Evolutionary conservation across 805 yeast genomes (phyloP).

Genomic region (Kodamaea nitidulidarum): DNA sequence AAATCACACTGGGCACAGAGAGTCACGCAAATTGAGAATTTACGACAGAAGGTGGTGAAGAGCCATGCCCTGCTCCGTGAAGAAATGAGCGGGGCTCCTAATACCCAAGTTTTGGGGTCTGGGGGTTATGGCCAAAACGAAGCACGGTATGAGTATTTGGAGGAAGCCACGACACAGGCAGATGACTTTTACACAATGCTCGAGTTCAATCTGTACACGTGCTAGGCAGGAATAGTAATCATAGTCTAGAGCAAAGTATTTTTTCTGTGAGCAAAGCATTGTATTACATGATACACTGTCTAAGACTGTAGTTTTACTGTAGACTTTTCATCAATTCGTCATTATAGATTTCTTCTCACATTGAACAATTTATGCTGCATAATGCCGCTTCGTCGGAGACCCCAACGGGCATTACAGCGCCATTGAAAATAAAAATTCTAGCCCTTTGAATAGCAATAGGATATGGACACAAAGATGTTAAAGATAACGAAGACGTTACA

Average conservation of each 20-base stretch:
- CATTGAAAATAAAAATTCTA: slow-evolving; percentile 8
- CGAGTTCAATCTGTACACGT: slow-evolving; percentile 30
- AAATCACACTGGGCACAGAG: slow-evolving; percentile 67
- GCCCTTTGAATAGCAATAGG: neutral
- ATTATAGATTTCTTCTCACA: too few species aligned
- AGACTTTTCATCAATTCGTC: too few species aligned
- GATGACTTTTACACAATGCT: slow-evolving; percentile 20
- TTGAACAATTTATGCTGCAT: too few species aligned
- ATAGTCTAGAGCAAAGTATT: too few species aligned
- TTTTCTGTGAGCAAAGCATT: too few species aligned
- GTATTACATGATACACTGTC: too few species aligned
- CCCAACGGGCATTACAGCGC: too few species aligned
- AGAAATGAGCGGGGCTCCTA: slow-evolving; percentile 14
- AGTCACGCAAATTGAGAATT: slow-evolving; percentile 46
- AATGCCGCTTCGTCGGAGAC: too few species aligned
- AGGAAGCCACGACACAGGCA: neutral
- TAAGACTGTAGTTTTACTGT: too few species aligned
- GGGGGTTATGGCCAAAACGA: neutral
- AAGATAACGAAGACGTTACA: slow-evolving; percentile 39
- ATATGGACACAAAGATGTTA: neutral
- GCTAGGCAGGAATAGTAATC: slow-evolving; percentile 4
- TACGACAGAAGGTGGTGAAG: slow-evolving; percentile 26
- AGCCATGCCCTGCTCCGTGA: slow-evolving; percentile 26
- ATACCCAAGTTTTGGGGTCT: neutral
- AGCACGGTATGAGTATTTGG: slow-evolving; percentile 10